Evolutionary conservation across 139 green algal species (phyloP), one percentile per base, ranked within the genome.

Genomic region (Zygnema circumcarinatum): DNA sequence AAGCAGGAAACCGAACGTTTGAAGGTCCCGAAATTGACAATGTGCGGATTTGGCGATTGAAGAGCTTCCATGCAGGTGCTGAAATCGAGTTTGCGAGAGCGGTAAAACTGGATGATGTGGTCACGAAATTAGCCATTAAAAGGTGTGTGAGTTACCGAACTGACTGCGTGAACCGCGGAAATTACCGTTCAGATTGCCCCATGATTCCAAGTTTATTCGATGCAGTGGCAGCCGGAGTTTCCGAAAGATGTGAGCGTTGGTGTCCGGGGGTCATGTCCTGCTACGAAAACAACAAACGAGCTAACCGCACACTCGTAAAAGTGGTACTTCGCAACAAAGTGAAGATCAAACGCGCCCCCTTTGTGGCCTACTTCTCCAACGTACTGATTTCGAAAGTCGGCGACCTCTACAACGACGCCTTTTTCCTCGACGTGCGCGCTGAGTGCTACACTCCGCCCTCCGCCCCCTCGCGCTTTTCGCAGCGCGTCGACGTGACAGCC

Each of bases 181-280:
- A 32, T 47, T 87, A 87, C 67, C 31, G 29, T 29, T 47, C n/a
- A 41, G 35, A 41, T 33, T 87, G 81, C 67, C 2, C 38, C 1
- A 72, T 74, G 40, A 53, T n/a, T 1, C 32, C 40, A 7, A 11
- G 2, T 3, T 20, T 87, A 2, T 69, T 56, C 20, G 31, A 31
- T n/a, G 67, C 67, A 41, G 81, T 87, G 32, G 81, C 81, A 22
- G 67, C 81, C 32, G 67, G 67, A 16, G 67, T 83, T n/a, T 29
- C 62, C 1, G 81, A 83, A 47, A 72, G 81, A 72, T 87, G 81
- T 42, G 81, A 81, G 36, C 62, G 38, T 32, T 87, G 81, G 81
- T 87, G 81, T 74, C 81, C 81, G 0, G 36, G 35, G 25, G 67
- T 69, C 25, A 81, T 74, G 38, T 32, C 38, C 41, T 87, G 81